Evolutionary conservation across 164 flowering plant genomes (phyloP).

Genomic region (Aristolochia fimbriata): DNA sequence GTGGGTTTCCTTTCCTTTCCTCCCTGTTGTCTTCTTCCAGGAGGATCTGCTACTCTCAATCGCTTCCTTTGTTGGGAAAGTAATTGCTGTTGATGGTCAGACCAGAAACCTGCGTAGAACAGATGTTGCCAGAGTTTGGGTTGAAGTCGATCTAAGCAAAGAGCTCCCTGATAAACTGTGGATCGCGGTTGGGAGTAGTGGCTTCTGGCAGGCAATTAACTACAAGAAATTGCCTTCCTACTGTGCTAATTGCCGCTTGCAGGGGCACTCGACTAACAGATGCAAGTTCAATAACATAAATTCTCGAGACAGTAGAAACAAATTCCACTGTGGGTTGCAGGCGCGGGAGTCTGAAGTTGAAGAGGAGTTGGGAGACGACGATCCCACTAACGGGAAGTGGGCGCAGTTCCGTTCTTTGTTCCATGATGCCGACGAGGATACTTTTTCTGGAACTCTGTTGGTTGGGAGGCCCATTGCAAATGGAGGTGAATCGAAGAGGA

Average conservation of each 20-base stretch:
- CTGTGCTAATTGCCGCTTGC: background rate
- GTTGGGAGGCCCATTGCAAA: too few relatives aligned
- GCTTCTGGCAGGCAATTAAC: background rate
- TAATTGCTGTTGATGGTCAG: background rate
- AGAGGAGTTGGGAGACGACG: too few relatives aligned
- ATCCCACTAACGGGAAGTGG: too few relatives aligned
- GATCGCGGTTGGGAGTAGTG: background rate
- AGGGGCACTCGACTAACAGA: background rate
- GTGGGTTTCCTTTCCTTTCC: background rate
- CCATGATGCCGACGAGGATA: too few relatives aligned
- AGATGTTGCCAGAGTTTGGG: background rate
- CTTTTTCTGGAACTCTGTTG: too few relatives aligned
- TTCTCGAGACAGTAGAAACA: too few relatives aligned
- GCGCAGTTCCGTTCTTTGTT: too few relatives aligned
- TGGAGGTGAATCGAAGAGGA: too few relatives aligned
- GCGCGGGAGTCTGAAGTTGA: too few relatives aligned
- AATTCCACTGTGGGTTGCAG: too few relatives aligned
- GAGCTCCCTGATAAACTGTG: background rate
- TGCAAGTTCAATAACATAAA: background rate
- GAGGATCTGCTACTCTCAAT: background rate
- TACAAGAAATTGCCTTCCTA: constrained; percentile 1
- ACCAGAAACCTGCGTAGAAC: background rate
- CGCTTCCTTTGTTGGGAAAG: constrained; percentile 1
- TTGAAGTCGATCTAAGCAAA: constrained; percentile 1
- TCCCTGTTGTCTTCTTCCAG: constrained; percentile 2